Evolutionary conservation across 768 basidiomycete species (phyloP).

Genomic region (Amanita pseudoporphyria): DNA sequence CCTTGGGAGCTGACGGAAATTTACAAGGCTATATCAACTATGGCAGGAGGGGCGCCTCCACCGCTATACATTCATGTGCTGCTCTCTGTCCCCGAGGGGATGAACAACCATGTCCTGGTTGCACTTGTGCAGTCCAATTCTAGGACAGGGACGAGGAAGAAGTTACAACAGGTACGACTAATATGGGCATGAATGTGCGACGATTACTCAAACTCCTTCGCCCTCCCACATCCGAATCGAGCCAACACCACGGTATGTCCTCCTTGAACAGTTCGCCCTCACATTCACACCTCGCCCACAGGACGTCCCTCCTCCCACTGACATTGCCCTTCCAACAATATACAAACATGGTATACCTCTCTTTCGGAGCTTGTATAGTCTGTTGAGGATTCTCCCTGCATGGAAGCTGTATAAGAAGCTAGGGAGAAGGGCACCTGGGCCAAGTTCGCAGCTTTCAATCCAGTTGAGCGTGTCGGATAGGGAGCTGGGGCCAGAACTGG

Average conservation of each 20-base stretch:
- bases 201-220: background rate
- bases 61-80: conserved; percentile 63
- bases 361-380: conserved; percentile 67
- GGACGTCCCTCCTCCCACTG: conserved; percentile 19
- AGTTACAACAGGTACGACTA: too few relatives aligned
- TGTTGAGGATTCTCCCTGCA: conserved; percentile 65
- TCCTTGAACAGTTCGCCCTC: conserved; percentile 50
- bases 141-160: background rate
- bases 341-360: conserved; percentile 82
- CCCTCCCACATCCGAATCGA: conserved; percentile 55
- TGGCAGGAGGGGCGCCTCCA: conserved; percentile 26
- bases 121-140: conserved; percentile 34
- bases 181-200: too few relatives aligned
- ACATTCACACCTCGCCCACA: conserved; percentile 10
- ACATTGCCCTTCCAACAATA: conserved; percentile 62
- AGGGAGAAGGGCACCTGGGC: conserved; percentile 24
- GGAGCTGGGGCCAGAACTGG: conserved; percentile 10
- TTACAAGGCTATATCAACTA: conserved; percentile 49
- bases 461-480: conserved; percentile 32
- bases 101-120: conserved; percentile 65
- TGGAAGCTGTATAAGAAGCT: conserved; percentile 67
- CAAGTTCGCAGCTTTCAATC: conserved; percentile 35
- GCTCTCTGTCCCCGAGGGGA: conserved; percentile 58
- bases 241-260: conserved; percentile 56
- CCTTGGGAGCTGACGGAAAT: conserved; percentile 49